Percentiles rank a stretch among this genome's conserved stretches.
Evolutionary conservation across 2,329 filamentous ascomycete genomes (phyloP).

Genomic region (Phyllosticta paracitricarpa): DNA sequence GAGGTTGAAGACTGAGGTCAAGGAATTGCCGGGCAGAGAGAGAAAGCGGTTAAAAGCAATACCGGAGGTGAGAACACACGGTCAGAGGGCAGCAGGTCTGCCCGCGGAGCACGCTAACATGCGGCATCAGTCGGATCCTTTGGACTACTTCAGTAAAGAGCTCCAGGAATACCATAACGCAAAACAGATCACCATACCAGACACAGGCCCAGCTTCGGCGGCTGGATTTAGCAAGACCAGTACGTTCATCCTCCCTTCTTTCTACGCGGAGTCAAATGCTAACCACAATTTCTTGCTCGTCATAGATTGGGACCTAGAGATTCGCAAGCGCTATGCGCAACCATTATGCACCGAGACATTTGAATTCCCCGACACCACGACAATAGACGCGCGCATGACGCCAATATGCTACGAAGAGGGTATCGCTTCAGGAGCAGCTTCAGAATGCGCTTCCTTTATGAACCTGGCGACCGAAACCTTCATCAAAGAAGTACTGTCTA

Average conservation of each 20-base stretch:
- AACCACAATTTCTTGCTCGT: neutral
- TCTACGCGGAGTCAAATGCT: neutral
- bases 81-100: neutral
- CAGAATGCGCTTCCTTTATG: constrained; percentile 49
- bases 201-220: constrained; percentile 58
- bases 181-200: constrained; percentile 37
- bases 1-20: constrained; percentile 53
- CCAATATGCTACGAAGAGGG: constrained; percentile 59
- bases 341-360: constrained; percentile 51
- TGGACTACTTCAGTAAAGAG: constrained; percentile 14
- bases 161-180: constrained; percentile 28
- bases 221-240: constrained; percentile 71
- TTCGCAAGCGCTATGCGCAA: constrained; percentile 53
- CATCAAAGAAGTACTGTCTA: constrained; percentile 50
- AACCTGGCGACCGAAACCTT: constrained; percentile 53
- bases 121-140: constrained; percentile 7
- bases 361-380: constrained; percentile 50
- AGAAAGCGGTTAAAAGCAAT: constrained; percentile 48
- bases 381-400: constrained; percentile 50
- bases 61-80: constrained; percentile 32
- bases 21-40: constrained; percentile 51
- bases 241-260: constrained; percentile 34
- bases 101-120: constrained; percentile 7
- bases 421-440: constrained; percentile 42
- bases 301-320: constrained; percentile 54